Evolutionary conservation across 2,329 filamentous ascomycete species (phyloP).

Genomic region (Aspergillus proliferans): DNA sequence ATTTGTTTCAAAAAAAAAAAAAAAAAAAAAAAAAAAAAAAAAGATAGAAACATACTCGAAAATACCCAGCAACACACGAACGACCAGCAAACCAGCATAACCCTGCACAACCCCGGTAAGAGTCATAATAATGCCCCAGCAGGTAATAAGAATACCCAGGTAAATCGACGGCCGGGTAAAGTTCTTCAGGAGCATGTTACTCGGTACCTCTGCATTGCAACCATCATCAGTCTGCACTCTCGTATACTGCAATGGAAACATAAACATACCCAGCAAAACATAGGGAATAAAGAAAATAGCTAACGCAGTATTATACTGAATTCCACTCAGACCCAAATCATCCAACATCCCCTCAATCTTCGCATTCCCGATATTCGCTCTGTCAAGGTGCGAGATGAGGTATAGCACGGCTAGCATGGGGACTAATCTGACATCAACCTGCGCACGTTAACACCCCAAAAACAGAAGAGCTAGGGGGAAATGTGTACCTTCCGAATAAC

Average conservation of each 20-base stretch:
- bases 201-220: conserved; percentile 12
- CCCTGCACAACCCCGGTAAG: conserved; percentile 46
- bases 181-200: conserved; percentile 20
- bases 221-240: neutral
- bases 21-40: neutral
- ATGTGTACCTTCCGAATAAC: conserved; percentile 10
- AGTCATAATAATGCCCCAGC: conserved; percentile 47
- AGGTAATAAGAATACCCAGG: conserved; percentile 26
- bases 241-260: conserved; percentile 14
- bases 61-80: conserved; percentile 43
- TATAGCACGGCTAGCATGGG: conserved; percentile 16
- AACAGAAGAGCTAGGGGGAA: neutral
- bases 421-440: conserved; percentile 13
- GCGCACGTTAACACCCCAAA: neutral
- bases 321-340: conserved; percentile 14
- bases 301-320: conserved; percentile 15
- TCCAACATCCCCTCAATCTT: conserved; percentile 18
- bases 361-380: conserved; percentile 25
- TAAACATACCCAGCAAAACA: conserved; percentile 7
- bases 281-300: conserved; percentile 12
- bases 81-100: conserved; percentile 41
- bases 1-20: conserved; percentile 8
- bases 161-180: conserved; percentile 22
- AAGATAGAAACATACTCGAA: conserved; percentile 21
- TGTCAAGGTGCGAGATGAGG: conserved; percentile 20